Evolutionary conservation across 805 yeast species (phyloP), one percentile per base, ranked within the genome.

Genomic region (Tetrapisispora arboricola): DNA sequence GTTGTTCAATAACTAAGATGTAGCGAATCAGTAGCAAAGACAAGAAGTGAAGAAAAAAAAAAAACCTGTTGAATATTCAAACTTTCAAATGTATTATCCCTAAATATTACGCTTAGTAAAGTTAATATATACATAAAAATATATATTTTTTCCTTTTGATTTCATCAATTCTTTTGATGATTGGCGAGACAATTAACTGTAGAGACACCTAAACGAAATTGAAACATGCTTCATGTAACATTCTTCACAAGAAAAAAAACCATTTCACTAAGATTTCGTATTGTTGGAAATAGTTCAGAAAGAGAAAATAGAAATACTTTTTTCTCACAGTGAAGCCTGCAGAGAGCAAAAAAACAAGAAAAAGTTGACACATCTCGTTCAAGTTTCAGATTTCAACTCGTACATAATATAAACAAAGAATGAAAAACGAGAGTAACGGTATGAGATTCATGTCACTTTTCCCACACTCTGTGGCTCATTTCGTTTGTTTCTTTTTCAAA

Each of bases 291-390:
- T 22, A 22, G 5, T 28, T 28, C 31, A 28, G 15, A 28, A 8
- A 28, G 15, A 28, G 6, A 28, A n/a, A 26, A 11, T 11, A 9
- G 13, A 26, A 26, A 26, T 13, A 10, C 29, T 7, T 6, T 7
- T 22, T 6, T 11, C 13, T 25, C 27, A 25, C 25, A 22, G 10
- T 22, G 7, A 22, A 22, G 7, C 10, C 25, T 22, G 7, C 10
- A 10, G 10, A 8, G 10, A 22, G 10, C 25, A 22, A 22, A 22
- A 10, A 22, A 22, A 7, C 7, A 22, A 22, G 4, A 17, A 29
- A 13, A 7, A 21, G 7, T n/a, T 32, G 36, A 32, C 36, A 32
- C 36, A 32, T 32, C 36, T 32, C 36, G 36, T 32, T 32, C 24
- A 32, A 32, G 36, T n/a, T 32, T 26, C 36, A 6, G 18, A 17